Evolutionary conservation across 148 eudicot species (phyloP).

Genomic region (Nepenthes gracilis): DNA sequence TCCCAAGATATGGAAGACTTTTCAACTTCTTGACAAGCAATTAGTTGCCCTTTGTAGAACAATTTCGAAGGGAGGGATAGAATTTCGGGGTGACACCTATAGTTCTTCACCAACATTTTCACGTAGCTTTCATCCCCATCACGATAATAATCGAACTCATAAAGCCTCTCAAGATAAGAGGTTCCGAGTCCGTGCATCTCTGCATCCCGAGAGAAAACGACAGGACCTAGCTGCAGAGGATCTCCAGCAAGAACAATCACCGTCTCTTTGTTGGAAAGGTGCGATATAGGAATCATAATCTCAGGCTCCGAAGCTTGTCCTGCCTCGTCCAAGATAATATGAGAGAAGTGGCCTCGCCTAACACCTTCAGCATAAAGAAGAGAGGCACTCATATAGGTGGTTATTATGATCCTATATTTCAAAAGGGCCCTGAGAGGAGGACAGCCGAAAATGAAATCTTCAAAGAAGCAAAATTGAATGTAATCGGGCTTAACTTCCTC

Average conservation of each 20-base stretch:
- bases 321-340: constrained; percentile 85
- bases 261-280: constrained; percentile 34
- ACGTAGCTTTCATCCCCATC: constrained; percentile 50
- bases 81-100: constrained; percentile 73
- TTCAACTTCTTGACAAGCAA: constrained; percentile 36
- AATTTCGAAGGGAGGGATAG: constrained; percentile 64
- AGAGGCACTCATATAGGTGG: constrained; percentile 73
- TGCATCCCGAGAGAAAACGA: constrained; percentile 57
- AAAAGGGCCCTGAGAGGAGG: constrained; percentile 30
- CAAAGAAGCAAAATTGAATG: constrained; percentile 35
- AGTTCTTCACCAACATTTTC: constrained; percentile 59
- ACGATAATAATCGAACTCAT: constrained; percentile 39
- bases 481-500: constrained; percentile 53
- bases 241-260: constrained; percentile 94
- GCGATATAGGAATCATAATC: constrained; percentile 80
- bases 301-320: constrained; percentile 99
- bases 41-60: constrained; percentile 57
- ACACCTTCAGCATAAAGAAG: constrained; percentile 61
- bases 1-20: constrained; percentile 24
- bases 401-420: constrained; percentile 44
- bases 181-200: constrained; percentile 56
- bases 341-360: constrained; percentile 59
- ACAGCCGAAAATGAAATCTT: constrained; percentile 41
- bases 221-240: constrained; percentile 89
- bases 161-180: constrained; percentile 68